These are phyloP conservation scores for Protomyces inouyei DNA, from an alignment of 1,139 yeast species.

Conservation along the genomic window DNA sequence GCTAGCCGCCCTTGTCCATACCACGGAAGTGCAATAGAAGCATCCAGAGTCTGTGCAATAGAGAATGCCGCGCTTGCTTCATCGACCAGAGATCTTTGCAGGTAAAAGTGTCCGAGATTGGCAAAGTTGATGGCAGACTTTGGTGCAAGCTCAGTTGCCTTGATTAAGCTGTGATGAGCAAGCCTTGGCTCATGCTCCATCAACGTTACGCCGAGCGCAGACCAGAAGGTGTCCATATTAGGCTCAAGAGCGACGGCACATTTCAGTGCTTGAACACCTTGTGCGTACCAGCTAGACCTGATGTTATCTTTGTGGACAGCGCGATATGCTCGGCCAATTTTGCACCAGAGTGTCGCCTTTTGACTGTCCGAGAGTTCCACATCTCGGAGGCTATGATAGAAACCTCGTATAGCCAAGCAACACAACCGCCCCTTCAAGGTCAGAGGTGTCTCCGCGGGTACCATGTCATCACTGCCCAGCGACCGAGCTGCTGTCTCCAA, in stretches of 20 bases:
- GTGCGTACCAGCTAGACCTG: constrained; percentile 40
- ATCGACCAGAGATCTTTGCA: constrained; percentile 61
- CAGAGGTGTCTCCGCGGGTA: not conserved
- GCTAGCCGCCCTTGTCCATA: constrained; percentile 73
- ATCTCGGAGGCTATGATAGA: not conserved
- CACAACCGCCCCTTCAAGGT: not conserved
- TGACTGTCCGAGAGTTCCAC: not conserved
- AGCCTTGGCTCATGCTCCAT: constrained; percentile 60
- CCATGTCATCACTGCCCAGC: not conserved
- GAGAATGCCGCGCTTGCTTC: constrained; percentile 70
- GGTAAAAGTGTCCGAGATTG: constrained; percentile 71
- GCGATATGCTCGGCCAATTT: constrained; percentile 37
- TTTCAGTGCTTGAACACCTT: constrained; percentile 56
- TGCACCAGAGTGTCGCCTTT: constrained; percentile 12
- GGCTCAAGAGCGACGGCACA: constrained; percentile 67
- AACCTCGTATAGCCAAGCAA: not conserved
- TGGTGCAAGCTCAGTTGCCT: constrained; percentile 67
- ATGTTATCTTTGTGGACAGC: constrained; percentile 35
- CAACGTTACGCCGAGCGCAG: constrained; percentile 69
- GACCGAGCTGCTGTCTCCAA: not conserved
- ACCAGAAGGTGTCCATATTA: constrained; percentile 70
- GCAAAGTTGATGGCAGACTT: constrained; percentile 67
- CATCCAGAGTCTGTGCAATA: constrained; percentile 76
- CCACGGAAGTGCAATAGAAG: constrained; percentile 78
- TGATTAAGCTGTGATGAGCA: constrained; percentile 88